Evolutionary conservation across 148 eudicot genomes (phyloP), one percentile per base, ranked within the genome.

Genomic region (Beta vulgaris): DNA sequence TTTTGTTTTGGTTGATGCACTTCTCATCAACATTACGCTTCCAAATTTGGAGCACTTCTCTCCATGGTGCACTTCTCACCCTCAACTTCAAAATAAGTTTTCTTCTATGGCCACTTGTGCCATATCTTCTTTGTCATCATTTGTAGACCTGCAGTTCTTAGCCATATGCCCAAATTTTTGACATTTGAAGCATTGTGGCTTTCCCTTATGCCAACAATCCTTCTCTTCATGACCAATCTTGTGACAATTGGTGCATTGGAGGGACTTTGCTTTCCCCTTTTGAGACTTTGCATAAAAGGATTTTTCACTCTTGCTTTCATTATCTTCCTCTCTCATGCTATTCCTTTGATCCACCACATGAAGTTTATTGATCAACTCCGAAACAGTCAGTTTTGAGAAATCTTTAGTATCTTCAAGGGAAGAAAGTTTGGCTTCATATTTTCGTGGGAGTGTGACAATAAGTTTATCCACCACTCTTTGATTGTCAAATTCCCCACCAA

Each of bases 121-220:
- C 53, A 48, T 48, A 0, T 3, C 16, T 15, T 48, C 53, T 48
- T 48, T 12, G 16, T 48, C 14, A 3, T 48, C 53, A 48, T 9
- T 9, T 48, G 11, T 48, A 15, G n/a, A 48, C 53, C 16, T 48
- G 11, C 44, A 40, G 11, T 40, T 40, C 5, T 12, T 40, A 6
- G 44, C 44, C 44, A 40, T 40, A 0, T 40, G 44, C 44, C 44
- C 44, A 40, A 40, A 40, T 40, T 2, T 2, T 40, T 40, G 1
- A 40, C 44, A 48, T 6, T 40, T 40, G 11, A 40, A 40, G 11
- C 4, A 40, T 12, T 40, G 10, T 65, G 14, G 28, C 69, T 65
- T 65, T 19, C 69, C 69, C 69, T 65, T 65, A 23, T 65, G 69
- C 69, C 69, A 65, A 65, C 69, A 37, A 65, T 65, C 46, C 14